phyloP scores from a whole-genome alignment of 805 yeast species.

The Candida pini region DNA sequence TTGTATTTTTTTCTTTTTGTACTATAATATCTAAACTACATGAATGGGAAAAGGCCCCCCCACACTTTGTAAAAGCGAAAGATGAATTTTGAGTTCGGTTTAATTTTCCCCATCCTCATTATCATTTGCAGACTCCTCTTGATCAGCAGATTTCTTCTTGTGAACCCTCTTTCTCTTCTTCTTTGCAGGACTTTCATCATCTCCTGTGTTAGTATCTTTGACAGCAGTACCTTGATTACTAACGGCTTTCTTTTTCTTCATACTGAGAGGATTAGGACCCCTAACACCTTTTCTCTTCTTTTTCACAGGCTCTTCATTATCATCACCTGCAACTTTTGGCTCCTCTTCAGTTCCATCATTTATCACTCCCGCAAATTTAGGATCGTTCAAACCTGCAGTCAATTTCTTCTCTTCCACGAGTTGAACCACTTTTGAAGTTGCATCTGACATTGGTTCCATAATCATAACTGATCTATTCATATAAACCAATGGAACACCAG shows the following conservation, averaged over 20 bases:
- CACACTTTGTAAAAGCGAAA: no score
- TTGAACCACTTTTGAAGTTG: conserved; percentile 47
- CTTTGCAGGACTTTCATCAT: conserved; percentile 2
- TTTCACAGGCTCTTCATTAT: conserved; percentile 15
- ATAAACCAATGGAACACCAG: conserved; percentile 87
- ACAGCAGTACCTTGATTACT: conserved; percentile 9
- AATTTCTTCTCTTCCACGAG: conserved; percentile 62
- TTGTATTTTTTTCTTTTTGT: no score
- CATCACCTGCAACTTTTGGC: conserved; percentile 9
- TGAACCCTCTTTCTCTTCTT: conserved; percentile 20
- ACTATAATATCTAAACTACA: conserved; percentile 2
- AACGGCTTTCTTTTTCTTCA: conserved; percentile 52
- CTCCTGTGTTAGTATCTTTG: conserved; percentile 14
- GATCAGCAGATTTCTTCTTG: conserved; percentile 7
- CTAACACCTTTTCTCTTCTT: conserved; percentile 66
- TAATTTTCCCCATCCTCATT: conserved; percentile 1
- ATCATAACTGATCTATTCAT: conserved; percentile 91
- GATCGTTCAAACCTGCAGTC: conserved; percentile 71
- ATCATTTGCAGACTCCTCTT: background rate
- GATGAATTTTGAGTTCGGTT: no score
- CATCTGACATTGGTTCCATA: conserved; percentile 86
- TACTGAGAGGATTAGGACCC: conserved; percentile 86
- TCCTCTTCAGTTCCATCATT: conserved; percentile 9
- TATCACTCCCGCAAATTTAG: conserved; percentile 42
- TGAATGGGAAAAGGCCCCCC: no score